These are phyloP conservation scores for Camelina hispida DNA, from an alignment of 345 rosid species.

Conservation along the genomic window DNA sequence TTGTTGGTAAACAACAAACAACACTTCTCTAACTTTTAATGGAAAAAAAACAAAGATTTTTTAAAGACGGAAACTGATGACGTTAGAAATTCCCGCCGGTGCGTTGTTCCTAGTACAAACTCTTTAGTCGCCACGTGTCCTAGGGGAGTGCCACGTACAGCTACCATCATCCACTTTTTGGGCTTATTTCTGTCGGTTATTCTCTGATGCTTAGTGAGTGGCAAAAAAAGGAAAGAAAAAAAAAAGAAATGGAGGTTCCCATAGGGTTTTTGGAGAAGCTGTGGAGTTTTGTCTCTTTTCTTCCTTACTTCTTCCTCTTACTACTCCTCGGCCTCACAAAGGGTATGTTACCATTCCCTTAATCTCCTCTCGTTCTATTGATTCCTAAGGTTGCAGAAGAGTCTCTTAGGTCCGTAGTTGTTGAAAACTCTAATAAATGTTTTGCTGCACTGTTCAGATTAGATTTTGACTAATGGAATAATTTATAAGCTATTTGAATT, in stretches of 20 bases:
- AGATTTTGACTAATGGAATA: background rate
- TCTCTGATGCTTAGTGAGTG: background rate
- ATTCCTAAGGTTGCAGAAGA: background rate
- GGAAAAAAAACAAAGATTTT: too few relatives aligned
- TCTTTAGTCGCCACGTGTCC: conserved; percentile 21
- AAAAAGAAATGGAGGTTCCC: conserved; percentile 57
- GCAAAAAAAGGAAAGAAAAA: background rate
- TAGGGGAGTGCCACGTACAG: conserved; percentile 31
- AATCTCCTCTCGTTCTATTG: background rate
- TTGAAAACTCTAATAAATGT: background rate
- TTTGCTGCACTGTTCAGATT: background rate
- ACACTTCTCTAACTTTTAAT: too few relatives aligned
- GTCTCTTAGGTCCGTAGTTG: background rate
- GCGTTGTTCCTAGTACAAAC: background rate
- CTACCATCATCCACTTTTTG: conserved; percentile 7
- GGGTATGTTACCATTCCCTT: conserved; percentile 8
- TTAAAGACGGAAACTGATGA: too few relatives aligned
- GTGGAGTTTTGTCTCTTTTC: conserved; percentile 71
- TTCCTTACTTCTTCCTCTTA: conserved; percentile 72
- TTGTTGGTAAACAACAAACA: too few relatives aligned
- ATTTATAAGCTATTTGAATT: background rate
- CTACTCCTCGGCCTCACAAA: conserved; percentile 58
- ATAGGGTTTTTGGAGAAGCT: conserved; percentile 63
- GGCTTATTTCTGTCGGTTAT: conserved; percentile 2
- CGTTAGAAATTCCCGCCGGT: too few relatives aligned